These are phyloP conservation scores for Penicillium pulvis DNA, from an alignment of 495 filamentous ascomycete genomes.

Conservation along the genomic window DNA sequence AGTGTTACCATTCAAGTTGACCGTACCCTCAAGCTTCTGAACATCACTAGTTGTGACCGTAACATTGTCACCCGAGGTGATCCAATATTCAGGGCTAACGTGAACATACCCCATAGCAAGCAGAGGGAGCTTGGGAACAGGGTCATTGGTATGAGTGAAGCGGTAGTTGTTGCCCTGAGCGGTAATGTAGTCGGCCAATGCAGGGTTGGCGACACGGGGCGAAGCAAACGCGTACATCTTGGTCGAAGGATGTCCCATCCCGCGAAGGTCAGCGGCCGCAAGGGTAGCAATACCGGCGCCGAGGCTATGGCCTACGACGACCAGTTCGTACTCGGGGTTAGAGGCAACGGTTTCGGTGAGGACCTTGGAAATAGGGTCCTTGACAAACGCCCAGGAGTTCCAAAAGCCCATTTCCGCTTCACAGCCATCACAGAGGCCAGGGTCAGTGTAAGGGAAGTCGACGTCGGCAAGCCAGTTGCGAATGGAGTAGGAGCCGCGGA, in stretches of 20 bases:
- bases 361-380: constrained; percentile 36
- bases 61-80: constrained; percentile 37
- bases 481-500: constrained; percentile 64
- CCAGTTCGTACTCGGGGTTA: constrained; percentile 53
- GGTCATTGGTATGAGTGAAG: constrained; percentile 66
- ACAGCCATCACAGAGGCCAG: constrained; percentile 52
- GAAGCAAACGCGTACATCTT: constrained; percentile 67
- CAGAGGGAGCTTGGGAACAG: constrained; percentile 64
- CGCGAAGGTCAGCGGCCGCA: constrained; percentile 58
- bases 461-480: constrained; percentile 67
- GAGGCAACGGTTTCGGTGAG: constrained; percentile 31
- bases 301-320: constrained; percentile 64
- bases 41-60: constrained; percentile 39
- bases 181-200: constrained; percentile 55
- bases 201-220: constrained; percentile 61
- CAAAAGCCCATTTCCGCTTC: constrained; percentile 56
- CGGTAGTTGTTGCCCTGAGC: constrained; percentile 59
- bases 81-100: constrained; percentile 65
- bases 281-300: constrained; percentile 64
- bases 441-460: constrained; percentile 38
- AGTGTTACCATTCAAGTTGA: constrained; percentile 46
- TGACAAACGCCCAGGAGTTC: constrained; percentile 49
- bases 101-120: constrained; percentile 58
- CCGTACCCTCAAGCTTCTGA: constrained; percentile 30
- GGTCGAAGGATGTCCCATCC: constrained; percentile 33